Percentiles rank a stretch among this genome's conserved stretches.
phyloP scores from a whole-genome alignment of 441 rosid genomes.

The Bruguiera hainesii region DNA sequence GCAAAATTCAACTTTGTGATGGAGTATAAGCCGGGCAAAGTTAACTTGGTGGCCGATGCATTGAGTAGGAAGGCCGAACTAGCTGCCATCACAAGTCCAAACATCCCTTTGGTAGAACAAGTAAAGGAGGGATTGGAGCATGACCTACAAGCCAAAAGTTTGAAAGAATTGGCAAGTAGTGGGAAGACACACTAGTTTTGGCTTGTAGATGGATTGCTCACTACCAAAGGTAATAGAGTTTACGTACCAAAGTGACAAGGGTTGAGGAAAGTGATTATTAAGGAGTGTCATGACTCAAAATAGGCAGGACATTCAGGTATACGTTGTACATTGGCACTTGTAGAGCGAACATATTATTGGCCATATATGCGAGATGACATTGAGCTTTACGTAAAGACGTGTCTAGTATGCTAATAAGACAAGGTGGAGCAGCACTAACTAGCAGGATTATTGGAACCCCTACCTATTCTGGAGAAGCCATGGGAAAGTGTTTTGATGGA shows the following conservation, averaged over 20 bases:
- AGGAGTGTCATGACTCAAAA: too few relatives aligned
- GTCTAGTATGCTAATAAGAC: too few relatives aligned
- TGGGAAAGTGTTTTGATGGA: too few relatives aligned
- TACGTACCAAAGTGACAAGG: neutral
- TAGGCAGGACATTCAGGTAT: too few relatives aligned
- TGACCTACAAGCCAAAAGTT: neutral
- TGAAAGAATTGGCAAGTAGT: neutral
- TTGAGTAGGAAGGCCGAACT: neutral
- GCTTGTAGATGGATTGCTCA: neutral
- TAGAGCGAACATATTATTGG: too few relatives aligned
- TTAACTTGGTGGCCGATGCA: neutral
- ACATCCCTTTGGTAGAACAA: neutral
- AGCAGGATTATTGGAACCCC: too few relatives aligned
- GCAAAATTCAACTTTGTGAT: neutral
- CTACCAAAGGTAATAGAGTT: neutral
- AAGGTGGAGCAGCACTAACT: too few relatives aligned
- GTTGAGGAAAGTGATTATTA: neutral
- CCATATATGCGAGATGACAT: too few relatives aligned
- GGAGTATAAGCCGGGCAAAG: neutral
- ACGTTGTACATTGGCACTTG: too few relatives aligned
- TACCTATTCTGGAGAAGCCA: too few relatives aligned
- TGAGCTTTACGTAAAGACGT: too few relatives aligned
- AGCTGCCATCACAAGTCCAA: neutral
- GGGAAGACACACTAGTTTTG: neutral
- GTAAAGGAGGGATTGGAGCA: neutral